Conservation (phyloP, 2,329 filamentous ascomycete species). For the Acephala macrosclerotiorum region DNA sequence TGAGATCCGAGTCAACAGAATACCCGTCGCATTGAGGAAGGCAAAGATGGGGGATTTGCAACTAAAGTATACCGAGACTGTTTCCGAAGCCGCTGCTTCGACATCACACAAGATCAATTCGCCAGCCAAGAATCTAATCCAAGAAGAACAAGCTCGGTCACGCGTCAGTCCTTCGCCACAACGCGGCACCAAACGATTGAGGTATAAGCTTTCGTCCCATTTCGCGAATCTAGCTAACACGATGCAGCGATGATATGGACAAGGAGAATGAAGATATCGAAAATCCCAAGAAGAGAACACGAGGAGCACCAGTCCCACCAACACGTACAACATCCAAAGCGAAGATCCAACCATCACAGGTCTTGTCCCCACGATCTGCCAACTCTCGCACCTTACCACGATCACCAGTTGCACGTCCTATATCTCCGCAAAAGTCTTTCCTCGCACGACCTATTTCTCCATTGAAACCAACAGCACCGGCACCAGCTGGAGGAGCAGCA, state of each 20-base stretch:
- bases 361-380: constrained; percentile 83
- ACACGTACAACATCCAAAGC: constrained; percentile 50
- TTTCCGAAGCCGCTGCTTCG: constrained; percentile 23
- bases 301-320: constrained; percentile 44
- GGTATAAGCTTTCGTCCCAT: constrained; percentile 47
- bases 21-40: constrained; percentile 80
- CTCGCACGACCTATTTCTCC: constrained; percentile 68
- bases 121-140: constrained; percentile 37
- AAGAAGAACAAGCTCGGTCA: constrained; percentile 33
- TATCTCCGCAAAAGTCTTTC: constrained; percentile 63
- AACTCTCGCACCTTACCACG: constrained; percentile 66
- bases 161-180: constrained; percentile 40
- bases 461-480: constrained; percentile 56
- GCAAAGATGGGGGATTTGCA: constrained; percentile 81
- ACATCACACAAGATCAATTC: constrained; percentile 31
- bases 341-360: constrained; percentile 58
- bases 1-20: constrained; percentile 92
- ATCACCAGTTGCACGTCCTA: constrained; percentile 36
- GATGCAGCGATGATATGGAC: constrained; percentile 67
- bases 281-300: constrained; percentile 72
- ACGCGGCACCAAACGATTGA: constrained; percentile 56
- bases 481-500: constrained; percentile 46
- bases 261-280: constrained; percentile 78
- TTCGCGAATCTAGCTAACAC: constrained; percentile 31
- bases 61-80: constrained; percentile 36